A percentile compares a stretch with the other conserved stretches of the same genome.
These are phyloP conservation scores for Malus asiatica DNA, from an alignment of 306 rosid genomes.

Conservation along the genomic window DNA sequence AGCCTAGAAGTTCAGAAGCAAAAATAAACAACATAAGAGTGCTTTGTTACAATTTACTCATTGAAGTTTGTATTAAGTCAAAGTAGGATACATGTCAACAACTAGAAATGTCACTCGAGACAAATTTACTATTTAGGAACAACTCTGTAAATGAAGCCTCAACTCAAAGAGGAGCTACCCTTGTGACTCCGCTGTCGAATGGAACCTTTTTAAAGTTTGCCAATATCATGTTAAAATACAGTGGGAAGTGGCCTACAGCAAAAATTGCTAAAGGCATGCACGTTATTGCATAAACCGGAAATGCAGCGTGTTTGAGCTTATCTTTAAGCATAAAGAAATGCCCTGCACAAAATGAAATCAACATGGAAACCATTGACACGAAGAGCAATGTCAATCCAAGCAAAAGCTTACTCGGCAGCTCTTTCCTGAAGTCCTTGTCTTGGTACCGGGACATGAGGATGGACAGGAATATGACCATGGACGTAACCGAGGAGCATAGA, in stretches of 20 bases:
- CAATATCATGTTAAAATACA: constrained; percentile 36
- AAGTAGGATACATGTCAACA: not conserved
- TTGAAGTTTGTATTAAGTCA: not conserved
- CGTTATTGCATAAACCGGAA: constrained; percentile 31
- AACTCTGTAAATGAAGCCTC: not conserved
- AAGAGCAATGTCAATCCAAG: constrained; percentile 38
- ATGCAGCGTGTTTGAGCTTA: constrained; percentile 8
- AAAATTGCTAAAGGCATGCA: constrained; percentile 40
- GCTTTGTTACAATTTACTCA: not conserved
- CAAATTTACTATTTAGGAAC: no score
- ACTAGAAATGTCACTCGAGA: not conserved
- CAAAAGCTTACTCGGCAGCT: constrained; percentile 37
- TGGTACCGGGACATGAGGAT: constrained; percentile 38
- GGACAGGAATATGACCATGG: constrained; percentile 48
- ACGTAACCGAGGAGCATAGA: constrained; percentile 40
- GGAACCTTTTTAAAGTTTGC: constrained; percentile 19
- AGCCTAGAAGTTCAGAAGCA: no score
- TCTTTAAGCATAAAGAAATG: constrained; percentile 40
- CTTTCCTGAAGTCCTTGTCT: constrained; percentile 25
- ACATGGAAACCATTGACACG: constrained; percentile 39
- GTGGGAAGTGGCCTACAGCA: constrained; percentile 37
- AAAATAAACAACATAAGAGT: not conserved
- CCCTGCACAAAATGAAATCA: constrained; percentile 39
- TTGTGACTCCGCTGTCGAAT: not conserved
- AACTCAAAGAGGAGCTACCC: constrained; percentile 31